Base-by-base conservation (phyloP, 1,284 basidiomycete species). In the Inonotus obliquus region DNA sequence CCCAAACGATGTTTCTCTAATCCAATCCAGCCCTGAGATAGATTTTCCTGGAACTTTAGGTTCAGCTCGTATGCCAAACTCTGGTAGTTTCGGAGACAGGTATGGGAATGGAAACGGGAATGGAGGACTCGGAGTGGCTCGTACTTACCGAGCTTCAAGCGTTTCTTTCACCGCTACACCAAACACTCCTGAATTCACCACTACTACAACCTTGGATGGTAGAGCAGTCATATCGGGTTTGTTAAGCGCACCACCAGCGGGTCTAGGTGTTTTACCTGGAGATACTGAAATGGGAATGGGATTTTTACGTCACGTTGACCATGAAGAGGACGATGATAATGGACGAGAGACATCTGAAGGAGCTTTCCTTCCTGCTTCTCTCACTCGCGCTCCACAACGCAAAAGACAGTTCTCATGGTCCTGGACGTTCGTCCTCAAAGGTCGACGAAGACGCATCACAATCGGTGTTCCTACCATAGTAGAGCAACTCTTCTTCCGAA, bases 361-460 rank as follows among this genome's bases (percentile, higher is more conserved):
- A 44, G 54, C 29, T 11, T 56, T 27, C 11, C 38, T 45, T n/a
- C n/a, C n/a, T 56, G 45, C 10, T 48, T 32, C 21, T 59, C 49
- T 19, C 32, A 23, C 29, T 27, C 39, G 21, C 9, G 27, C 52
- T 49, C 25, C 39, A 7, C 19, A 25, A 21, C 37, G n/a, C 17
- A 19, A 57, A 37, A 21, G 49, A 4, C 45, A 25, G 13, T n/a
- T 38, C 9, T 29, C 57, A 19, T 63, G 61, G 61, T 29, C 61
- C 5, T 59, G 61, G 57, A 49, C 56, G 14, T 63, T 63, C 38
- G 61, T 63, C 9, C 48, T 63, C 14, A 39, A 25, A 0, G 47
- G 47, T 11, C 39, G 53, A n/a, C 57, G 62, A 13, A 59, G 62
- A 51, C 51, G 62, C 4, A 23, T 63, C 9, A 59, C 44, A 29